Percentiles rank a stretch among this genome's conserved stretches.
These are phyloP conservation scores for Dothiorella sarmentorum DNA, from an alignment of 2,329 filamentous ascomycete genomes.

Conservation along the genomic window DNA sequence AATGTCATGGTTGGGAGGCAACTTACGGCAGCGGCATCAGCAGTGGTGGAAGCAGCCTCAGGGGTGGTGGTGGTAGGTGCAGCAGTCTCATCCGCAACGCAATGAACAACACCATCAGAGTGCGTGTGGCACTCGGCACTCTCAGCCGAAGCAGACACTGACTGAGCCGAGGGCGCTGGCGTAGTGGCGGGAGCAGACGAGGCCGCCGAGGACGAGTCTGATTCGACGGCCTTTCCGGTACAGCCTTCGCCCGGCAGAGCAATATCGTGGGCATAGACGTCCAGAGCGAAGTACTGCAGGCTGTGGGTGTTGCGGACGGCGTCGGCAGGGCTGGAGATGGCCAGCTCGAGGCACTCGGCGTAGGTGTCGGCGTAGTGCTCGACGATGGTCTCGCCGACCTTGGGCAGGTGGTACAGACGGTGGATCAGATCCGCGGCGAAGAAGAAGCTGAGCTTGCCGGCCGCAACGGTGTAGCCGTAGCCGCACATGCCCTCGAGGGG, in stretches of 20 bases:
- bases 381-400: conserved; percentile 57
- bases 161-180: background rate
- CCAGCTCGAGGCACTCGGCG: conserved; percentile 52
- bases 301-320: conserved; percentile 58
- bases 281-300: conserved; percentile 66
- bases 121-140: conserved; percentile 12
- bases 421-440: conserved; percentile 67
- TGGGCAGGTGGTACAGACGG: conserved; percentile 61
- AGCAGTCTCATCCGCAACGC: background rate
- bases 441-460: conserved; percentile 56
- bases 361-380: conserved; percentile 63
- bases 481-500: conserved; percentile 59
- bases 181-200: background rate
- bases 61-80: background rate
- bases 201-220: conserved; percentile 16
- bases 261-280: conserved; percentile 64
- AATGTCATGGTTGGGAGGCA: background rate
- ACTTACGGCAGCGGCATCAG: background rate
- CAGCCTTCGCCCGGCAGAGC: conserved; percentile 62
- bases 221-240: conserved; percentile 40
- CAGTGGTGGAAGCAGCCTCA: background rate
- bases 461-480: conserved; percentile 60
- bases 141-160: background rate
- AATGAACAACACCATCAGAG: conserved; percentile 14
- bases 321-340: conserved; percentile 48